A percentile compares a stretch with the other conserved stretches of the same genome.
Conservation (phyloP, 176 grass and related monocot species). For the Oryza longistaminata region DNA sequence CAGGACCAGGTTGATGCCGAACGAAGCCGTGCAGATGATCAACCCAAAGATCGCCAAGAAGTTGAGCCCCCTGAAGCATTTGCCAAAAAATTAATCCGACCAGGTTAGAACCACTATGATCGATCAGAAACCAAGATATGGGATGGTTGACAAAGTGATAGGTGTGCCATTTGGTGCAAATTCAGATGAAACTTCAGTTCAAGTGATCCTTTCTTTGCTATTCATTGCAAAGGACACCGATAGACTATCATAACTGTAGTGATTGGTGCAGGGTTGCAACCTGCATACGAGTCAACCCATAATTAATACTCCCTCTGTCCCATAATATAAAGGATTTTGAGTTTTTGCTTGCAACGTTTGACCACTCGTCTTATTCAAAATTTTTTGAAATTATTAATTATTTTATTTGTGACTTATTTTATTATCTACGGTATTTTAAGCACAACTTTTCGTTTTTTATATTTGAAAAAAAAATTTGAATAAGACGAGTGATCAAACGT, state of each 20-base stretch:
- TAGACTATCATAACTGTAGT: background rate
- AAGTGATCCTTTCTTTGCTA: background rate
- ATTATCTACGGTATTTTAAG: too few species aligned
- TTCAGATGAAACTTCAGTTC: background rate
- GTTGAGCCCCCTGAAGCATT: slow-evolving; percentile 56
- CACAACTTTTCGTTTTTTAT: too few species aligned
- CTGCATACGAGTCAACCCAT: background rate
- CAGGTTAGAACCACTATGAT: background rate
- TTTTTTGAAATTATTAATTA: too few species aligned
- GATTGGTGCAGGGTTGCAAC: background rate
- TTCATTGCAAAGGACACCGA: background rate
- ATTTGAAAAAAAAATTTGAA: too few species aligned
- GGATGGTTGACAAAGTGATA: background rate
- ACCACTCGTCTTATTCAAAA: too few species aligned
- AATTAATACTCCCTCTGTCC: too few species aligned
- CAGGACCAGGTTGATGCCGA: slow-evolving; percentile 79
- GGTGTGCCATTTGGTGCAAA: background rate
- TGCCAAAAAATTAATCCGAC: background rate
- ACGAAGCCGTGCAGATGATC: slow-evolving; percentile 69
- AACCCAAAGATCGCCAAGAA: slow-evolving; percentile 74
- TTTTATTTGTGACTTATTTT: too few species aligned
- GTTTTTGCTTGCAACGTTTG: too few species aligned
- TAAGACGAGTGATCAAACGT: too few species aligned
- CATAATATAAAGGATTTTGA: too few species aligned
- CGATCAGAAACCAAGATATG: background rate